Conservation (phyloP, 148 eudicot genomes). For the Vaccinium corymbosum region DNA sequence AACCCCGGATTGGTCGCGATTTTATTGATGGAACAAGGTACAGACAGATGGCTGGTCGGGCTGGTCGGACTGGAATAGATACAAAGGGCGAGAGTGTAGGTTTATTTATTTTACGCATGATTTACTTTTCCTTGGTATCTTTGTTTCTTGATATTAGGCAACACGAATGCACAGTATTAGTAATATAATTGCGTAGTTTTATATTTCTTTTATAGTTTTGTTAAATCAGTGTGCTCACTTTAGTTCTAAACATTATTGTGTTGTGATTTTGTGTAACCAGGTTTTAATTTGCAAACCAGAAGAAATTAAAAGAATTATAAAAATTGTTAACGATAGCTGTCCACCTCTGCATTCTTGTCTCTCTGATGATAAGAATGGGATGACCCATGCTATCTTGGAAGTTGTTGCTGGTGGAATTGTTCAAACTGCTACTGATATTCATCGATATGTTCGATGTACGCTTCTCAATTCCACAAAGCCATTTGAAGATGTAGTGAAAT, state of each 20-base stretch:
- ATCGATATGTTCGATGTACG: slow-evolving; percentile 96
- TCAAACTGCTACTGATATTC: slow-evolving; percentile 90
- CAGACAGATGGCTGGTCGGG: slow-evolving; percentile 97
- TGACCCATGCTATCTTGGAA: slow-evolving; percentile 98
- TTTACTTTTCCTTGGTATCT: slow-evolving; percentile 1
- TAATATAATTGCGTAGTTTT: neutral
- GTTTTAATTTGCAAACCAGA: slow-evolving; percentile 89
- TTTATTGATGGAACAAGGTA: slow-evolving; percentile 94
- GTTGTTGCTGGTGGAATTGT: slow-evolving; percentile 98
- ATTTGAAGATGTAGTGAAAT: slow-evolving; percentile 93
- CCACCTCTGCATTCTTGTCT: slow-evolving; percentile 95
- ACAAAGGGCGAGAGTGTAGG: slow-evolving; percentile 99
- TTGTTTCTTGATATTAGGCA: slow-evolving; percentile 1
- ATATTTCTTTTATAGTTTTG: neutral
- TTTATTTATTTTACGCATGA: slow-evolving; percentile 11
- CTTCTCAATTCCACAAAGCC: slow-evolving; percentile 96
- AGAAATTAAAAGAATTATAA: slow-evolving; percentile 65
- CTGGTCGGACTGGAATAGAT: slow-evolving; percentile 99
- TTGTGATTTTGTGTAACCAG: slow-evolving; percentile 31
- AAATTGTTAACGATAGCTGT: slow-evolving; percentile 82
- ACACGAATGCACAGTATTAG: neutral
- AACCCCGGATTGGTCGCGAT: slow-evolving; percentile 96
- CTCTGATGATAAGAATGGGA: slow-evolving; percentile 98
- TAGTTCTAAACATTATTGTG: neutral
- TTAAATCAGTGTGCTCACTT: neutral